Percentiles rank a stretch among this genome's conserved stretches.
Evolutionary conservation across 2,329 filamentous ascomycete species (phyloP).

Genomic region (Berkeleyomyces basicola): DNA sequence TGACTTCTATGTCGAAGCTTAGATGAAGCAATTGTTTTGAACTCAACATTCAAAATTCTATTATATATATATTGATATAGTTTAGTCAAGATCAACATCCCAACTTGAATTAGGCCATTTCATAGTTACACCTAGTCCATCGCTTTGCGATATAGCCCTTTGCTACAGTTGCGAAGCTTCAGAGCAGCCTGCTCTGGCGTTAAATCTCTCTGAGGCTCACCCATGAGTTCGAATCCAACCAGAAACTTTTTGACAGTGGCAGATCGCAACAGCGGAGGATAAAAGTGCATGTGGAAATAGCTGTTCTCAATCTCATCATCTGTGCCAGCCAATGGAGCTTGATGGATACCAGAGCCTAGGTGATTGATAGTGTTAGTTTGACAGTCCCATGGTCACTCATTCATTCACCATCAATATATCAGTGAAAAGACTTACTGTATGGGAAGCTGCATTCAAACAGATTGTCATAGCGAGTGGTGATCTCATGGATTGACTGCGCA

Average conservation of each 20-base stretch:
- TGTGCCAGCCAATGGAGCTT: conserved; percentile 72
- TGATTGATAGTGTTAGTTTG: conserved; percentile 15
- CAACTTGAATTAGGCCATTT: background rate
- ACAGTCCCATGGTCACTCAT: background rate
- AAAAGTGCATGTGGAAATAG: conserved; percentile 96
- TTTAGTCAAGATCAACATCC: background rate
- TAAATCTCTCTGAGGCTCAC: conserved; percentile 94
- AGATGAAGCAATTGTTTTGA: background rate
- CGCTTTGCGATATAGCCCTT: conserved; percentile 62
- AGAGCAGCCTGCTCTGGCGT: conserved; percentile 89
- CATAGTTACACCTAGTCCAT: background rate
- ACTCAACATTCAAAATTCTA: background rate
- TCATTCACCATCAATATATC: background rate
- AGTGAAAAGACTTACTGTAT: conserved; percentile 46
- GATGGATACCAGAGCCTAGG: conserved; percentile 77
- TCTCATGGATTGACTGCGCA: conserved; percentile 72
- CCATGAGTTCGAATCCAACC: conserved; percentile 92
- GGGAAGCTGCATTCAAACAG: conserved; percentile 93
- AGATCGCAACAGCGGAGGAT: conserved; percentile 79
- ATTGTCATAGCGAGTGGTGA: conserved; percentile 88
- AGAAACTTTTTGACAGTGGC: conserved; percentile 92
- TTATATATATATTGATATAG: background rate
- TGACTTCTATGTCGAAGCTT: conserved; percentile 43
- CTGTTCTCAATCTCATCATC: conserved; percentile 72
- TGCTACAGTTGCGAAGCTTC: conserved; percentile 57